These are phyloP conservation scores for Extremus antarcticus DNA, from an alignment of 495 filamentous ascomycete species.

Conservation along the genomic window DNA sequence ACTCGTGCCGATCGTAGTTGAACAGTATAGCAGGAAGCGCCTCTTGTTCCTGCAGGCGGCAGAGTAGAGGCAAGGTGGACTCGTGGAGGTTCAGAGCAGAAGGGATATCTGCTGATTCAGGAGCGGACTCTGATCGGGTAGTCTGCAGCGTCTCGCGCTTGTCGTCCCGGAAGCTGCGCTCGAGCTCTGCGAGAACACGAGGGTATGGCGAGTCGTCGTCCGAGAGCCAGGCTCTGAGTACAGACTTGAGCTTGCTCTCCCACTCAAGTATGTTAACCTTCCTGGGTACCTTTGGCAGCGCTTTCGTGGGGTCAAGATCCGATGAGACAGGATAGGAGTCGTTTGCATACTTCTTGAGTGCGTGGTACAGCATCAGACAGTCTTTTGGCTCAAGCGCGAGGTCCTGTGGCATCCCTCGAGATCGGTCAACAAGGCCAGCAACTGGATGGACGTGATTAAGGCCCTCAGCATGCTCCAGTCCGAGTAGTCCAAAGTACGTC, in stretches of 20 bases:
- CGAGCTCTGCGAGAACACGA: constrained; percentile 36
- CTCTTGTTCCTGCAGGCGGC: constrained; percentile 47
- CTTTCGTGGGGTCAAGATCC: constrained; percentile 38
- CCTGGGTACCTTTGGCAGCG: constrained; percentile 34
- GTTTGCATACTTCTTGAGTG: constrained; percentile 45
- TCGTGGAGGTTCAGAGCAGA: constrained; percentile 28
- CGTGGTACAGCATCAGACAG: constrained; percentile 51
- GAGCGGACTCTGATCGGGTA: not conserved
- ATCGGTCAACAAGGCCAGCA: constrained; percentile 47
- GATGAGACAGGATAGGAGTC: constrained; percentile 29
- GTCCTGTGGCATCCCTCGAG: constrained; percentile 51
- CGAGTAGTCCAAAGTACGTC: constrained; percentile 32
- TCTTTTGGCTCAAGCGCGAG: constrained; percentile 59
- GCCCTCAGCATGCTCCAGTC: constrained; percentile 40
- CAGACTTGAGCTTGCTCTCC: constrained; percentile 49
- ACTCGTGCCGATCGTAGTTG: constrained; percentile 57
- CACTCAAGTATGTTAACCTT: constrained; percentile 57
- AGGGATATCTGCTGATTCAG: not conserved
- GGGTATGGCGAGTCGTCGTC: constrained; percentile 52
- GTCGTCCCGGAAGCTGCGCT: constrained; percentile 4
- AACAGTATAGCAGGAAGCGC: constrained; percentile 67
- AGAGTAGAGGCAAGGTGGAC: constrained; percentile 49
- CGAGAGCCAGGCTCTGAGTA: constrained; percentile 50
- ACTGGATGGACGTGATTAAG: constrained; percentile 62
- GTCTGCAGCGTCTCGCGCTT: constrained; percentile 1